Base-by-base conservation (phyloP, 1,284 basidiomycete genomes). In the Cryptococcus sp. region DNA sequence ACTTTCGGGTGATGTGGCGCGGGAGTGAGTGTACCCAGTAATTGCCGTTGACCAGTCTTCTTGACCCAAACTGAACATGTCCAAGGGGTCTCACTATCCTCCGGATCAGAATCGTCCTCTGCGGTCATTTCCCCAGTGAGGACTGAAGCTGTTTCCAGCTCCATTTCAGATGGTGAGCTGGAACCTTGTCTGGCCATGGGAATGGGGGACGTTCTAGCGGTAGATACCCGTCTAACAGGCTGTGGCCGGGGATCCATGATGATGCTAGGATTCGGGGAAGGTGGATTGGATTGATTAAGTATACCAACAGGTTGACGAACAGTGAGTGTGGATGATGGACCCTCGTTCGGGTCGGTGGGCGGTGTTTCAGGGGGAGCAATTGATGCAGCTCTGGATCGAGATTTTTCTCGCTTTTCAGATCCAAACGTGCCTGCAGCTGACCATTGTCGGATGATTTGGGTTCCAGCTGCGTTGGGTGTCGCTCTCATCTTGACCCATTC, bases 1-100 rank as follows among this genome's bases (percentile, higher is more conserved):
- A 98, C 87, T 72, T 95, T 93, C 5, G 95, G 95, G 74, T 98
- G 95, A 73, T 98, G 92, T 14, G 93, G 94, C 1, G 93, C 93
- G 5, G 94, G 95, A 7, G 85, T 86, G 37, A 96, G 81, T 32
- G 87, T 90, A 10, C 86, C 92, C 10, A 82, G 64, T 23, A 71
- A 56, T 50, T 71, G 67, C 15, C 66, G 56, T 35, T 68, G 61
- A 4, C 65, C 67, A 23, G 68, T 73, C 23, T 60, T 61, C 58
- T 71, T 71, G 35, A 75, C 67, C 49, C 79, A 77, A 2, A 81
- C 74, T 10, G 77, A 70, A 71, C 94, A 98, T 44, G 86, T 84
- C 94, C 94, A 98, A 0, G 93, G 90, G 33, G 90, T 92, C 76
- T 97, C 94, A 46, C 87, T 90, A 73, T 98, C 94, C 73, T 98